These are phyloP conservation scores for Ceratobasidium sp. DNA, from an alignment of 1,284 basidiomycete genomes.

Conservation along the genomic window DNA sequence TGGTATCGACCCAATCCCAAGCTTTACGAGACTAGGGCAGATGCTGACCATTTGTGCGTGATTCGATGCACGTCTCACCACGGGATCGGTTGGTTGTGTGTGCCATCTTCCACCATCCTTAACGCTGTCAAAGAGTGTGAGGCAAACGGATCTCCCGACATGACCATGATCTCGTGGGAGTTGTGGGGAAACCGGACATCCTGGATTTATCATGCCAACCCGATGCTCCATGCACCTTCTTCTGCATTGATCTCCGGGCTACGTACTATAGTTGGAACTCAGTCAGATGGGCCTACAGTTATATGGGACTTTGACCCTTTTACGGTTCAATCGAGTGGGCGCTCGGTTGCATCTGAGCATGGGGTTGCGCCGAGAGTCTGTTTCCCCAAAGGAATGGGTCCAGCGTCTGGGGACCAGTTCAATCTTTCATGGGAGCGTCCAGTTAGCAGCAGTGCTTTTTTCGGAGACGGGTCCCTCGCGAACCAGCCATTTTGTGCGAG, in stretches of 20 bases:
- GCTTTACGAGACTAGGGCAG: neutral
- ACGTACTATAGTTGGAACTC: constrained; percentile 5
- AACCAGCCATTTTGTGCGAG: constrained; percentile 16
- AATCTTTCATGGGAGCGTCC: neutral
- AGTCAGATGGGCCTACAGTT: neutral
- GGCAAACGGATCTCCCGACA: neutral
- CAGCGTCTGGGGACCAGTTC: neutral
- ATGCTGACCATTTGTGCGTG: constrained; percentile 8
- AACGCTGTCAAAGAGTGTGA: neutral
- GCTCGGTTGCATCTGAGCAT: neutral
- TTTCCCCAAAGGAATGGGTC: constrained; percentile 8
- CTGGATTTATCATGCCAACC: neutral
- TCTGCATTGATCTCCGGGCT: neutral
- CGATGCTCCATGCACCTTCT: no score
- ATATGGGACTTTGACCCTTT: constrained; percentile 2
- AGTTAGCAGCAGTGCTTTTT: neutral
- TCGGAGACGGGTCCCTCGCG: neutral
- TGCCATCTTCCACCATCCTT: constrained; percentile 14
- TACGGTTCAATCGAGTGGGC: neutral
- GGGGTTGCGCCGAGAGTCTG: neutral
- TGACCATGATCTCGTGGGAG: constrained; percentile 12
- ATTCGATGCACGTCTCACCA: neutral
- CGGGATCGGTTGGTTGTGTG: neutral
- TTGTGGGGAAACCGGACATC: neutral
- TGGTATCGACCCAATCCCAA: constrained; percentile 10